Evolutionary conservation across 2,329 filamentous ascomycete genomes (phyloP).

Genomic region (Simplicillium aogashimaense): DNA sequence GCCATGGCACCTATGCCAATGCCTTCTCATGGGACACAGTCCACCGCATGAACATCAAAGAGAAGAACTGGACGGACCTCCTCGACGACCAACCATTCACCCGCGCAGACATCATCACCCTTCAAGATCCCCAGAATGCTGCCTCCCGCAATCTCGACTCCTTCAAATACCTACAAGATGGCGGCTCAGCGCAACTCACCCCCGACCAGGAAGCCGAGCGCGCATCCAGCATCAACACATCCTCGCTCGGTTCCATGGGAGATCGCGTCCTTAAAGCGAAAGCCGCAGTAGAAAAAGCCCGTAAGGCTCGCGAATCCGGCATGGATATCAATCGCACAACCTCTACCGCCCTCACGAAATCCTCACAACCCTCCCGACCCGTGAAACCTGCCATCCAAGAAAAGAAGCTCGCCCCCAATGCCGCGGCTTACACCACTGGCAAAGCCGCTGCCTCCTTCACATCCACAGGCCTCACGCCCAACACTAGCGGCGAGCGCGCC

Average conservation of each 20-base stretch:
- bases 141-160: constrained; percentile 71
- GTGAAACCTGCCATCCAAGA: constrained; percentile 36
- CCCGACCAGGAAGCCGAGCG: constrained; percentile 61
- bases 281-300: constrained; percentile 84
- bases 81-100: constrained; percentile 80
- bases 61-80: constrained; percentile 90
- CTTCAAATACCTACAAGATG: constrained; percentile 85
- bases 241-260: constrained; percentile 66
- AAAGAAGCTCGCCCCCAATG: constrained; percentile 64
- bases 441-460: constrained; percentile 90
- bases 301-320: constrained; percentile 58
- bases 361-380: constrained; percentile 10
- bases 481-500: constrained; percentile 80
- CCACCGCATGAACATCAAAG: constrained; percentile 89
- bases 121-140: constrained; percentile 92
- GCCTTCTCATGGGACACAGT: constrained; percentile 96
- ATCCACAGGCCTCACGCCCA: constrained; percentile 83
- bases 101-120: constrained; percentile 85
- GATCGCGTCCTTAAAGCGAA: constrained; percentile 85
- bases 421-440: constrained; percentile 83
- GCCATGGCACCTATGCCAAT: constrained; percentile 74
- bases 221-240: constrained; percentile 63
- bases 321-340: constrained; percentile 43
- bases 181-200: constrained; percentile 56
- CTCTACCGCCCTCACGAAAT: constrained; percentile 30